Conservation (phyloP, 805 yeast species). For the Lipomyces sp. region DNA sequence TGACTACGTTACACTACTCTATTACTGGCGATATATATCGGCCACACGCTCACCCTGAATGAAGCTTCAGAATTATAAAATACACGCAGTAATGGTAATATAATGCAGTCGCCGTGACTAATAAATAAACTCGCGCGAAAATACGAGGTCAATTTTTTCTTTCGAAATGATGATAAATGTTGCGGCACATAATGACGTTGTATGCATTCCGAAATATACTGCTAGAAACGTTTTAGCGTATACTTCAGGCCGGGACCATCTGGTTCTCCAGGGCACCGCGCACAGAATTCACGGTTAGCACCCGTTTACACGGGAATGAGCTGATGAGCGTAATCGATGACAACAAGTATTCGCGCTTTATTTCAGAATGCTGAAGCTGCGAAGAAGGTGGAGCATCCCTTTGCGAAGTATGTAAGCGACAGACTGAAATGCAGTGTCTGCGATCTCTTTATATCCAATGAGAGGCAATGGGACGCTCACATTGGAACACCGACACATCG, state of each 20-base stretch:
- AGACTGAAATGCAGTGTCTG: slow-evolving; percentile 25
- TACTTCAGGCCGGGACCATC: neutral
- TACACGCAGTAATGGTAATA: neutral
- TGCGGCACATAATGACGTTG: neutral
- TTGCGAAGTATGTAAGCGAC: slow-evolving; percentile 16
- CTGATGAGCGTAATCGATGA: neutral
- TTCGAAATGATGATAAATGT: neutral
- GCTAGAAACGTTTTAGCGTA: neutral
- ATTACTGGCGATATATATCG: neutral
- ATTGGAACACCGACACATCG: slow-evolving; percentile 27
- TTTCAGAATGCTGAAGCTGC: neutral
- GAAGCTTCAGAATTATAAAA: neutral
- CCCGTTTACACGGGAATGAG: neutral
- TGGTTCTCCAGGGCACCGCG: no score
- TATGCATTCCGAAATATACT: neutral
- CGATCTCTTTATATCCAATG: slow-evolving; percentile 15
- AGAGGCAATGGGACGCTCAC: slow-evolving; percentile 26
- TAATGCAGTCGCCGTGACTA: neutral
- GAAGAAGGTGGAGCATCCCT: slow-evolving; percentile 19
- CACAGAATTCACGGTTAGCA: neutral
- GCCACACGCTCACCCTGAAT: neutral
- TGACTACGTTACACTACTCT: slow-evolving; percentile 7
- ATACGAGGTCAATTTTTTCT: neutral
- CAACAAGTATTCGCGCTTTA: slow-evolving; percentile 11
- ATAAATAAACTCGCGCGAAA: neutral